phyloP scores from a whole-genome alignment of 2,329 filamentous ascomycete species.

The Monilinia fructigena region DNA sequence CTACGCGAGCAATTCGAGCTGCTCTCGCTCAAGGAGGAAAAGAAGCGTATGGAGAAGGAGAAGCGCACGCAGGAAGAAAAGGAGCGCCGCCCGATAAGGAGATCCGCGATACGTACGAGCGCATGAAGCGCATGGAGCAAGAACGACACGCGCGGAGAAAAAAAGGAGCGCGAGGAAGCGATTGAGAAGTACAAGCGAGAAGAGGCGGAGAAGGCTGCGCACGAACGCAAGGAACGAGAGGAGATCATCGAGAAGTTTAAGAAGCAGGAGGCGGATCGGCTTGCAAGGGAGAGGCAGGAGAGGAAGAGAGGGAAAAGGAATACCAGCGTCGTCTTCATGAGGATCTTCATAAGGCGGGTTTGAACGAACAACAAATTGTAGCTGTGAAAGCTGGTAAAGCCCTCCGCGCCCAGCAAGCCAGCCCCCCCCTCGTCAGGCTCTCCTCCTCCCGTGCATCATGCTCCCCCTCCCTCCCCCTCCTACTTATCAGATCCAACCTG shows the following conservation, averaged over 20 bases:
- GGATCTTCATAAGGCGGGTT: conserved; percentile 56
- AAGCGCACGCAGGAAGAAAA: conserved; percentile 35
- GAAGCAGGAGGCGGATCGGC: conserved; percentile 42
- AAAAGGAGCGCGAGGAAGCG: conserved; percentile 50
- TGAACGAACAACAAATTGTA: conserved; percentile 58
- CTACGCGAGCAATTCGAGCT: conserved; percentile 18
- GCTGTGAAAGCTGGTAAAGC: conserved; percentile 50
- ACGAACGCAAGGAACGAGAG: conserved; percentile 37
- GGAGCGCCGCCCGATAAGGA: conserved; percentile 40
- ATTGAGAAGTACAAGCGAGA: conserved; percentile 46
- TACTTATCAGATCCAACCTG: neutral
- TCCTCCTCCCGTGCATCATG: neutral
- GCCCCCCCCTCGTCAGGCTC: neutral
- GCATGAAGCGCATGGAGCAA: conserved; percentile 44
- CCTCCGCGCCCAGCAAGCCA: neutral
- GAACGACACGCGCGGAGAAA: conserved; percentile 47
- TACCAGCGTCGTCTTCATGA: conserved; percentile 54
- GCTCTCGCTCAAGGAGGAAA: conserved; percentile 17
- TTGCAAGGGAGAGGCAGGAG: conserved; percentile 50
- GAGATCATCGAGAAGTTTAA: conserved; percentile 44
- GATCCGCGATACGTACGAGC: conserved; percentile 39
- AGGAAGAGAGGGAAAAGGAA: conserved; percentile 46
- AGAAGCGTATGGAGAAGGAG: conserved; percentile 19
- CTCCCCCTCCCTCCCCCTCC: conserved; percentile 25
- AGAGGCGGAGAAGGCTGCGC: conserved; percentile 33